These are phyloP conservation scores for Diospyros lotus DNA, from an alignment of 148 eudicot genomes.

Conservation along the genomic window DNA sequence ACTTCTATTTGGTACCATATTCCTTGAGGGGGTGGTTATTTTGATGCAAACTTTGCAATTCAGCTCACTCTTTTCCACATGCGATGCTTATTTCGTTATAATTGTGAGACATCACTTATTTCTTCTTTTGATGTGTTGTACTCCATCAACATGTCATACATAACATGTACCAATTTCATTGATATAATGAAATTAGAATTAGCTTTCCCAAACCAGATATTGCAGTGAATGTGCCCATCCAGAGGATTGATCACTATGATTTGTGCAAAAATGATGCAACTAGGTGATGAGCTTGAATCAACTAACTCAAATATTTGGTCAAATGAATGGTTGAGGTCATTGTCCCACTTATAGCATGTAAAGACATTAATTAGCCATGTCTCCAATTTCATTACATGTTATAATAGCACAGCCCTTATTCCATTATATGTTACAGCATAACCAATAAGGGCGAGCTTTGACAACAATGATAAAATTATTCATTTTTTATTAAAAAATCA, in stretches of 20 bases:
- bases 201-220: background rate
- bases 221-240: background rate
- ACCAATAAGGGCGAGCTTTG: no score
- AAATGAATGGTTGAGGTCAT: background rate
- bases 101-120: no score
- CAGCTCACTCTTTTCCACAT: background rate
- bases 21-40: background rate
- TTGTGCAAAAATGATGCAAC: background rate
- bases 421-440: no score
- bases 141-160: background rate
- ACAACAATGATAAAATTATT: no score
- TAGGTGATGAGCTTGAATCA: no score
- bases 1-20: background rate
- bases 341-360: background rate
- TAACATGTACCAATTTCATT: background rate
- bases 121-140: no score
- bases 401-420: no score
- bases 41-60: background rate
- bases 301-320: background rate
- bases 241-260: background rate
- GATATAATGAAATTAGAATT: background rate
- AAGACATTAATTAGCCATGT: background rate
- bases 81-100: no score
- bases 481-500: no score
- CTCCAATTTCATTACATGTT: background rate